Conservation (phyloP, 2,329 filamentous ascomycete species). For the Mollisia scopiformis region DNA sequence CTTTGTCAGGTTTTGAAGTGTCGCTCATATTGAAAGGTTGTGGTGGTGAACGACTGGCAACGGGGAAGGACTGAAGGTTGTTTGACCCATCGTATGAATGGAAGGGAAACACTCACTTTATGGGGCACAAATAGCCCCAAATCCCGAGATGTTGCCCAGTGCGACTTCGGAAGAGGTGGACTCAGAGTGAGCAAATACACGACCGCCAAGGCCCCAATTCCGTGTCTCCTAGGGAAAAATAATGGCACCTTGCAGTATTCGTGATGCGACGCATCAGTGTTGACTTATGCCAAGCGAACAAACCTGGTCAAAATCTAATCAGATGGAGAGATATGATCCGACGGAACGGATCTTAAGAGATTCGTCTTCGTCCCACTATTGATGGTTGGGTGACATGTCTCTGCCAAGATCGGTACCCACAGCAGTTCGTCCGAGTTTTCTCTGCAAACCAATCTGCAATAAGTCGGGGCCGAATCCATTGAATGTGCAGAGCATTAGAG, state of each 20-base stretch:
- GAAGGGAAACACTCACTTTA: background rate
- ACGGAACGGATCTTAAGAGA: slow-evolving; percentile 1
- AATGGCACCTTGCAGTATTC: background rate
- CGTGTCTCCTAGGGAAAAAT: background rate
- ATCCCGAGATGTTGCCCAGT: too few relatives aligned
- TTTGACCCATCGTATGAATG: background rate
- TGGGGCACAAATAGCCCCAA: too few relatives aligned
- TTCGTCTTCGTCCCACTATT: background rate
- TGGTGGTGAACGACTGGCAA: background rate
- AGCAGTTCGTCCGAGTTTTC: background rate
- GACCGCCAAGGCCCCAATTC: background rate
- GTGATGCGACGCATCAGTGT: background rate
- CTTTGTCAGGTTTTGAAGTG: slow-evolving; percentile 1
- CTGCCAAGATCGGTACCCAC: background rate
- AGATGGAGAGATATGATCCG: slow-evolving; percentile 17
- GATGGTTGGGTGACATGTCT: background rate
- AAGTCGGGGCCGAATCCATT: background rate
- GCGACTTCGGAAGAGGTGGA: background rate
- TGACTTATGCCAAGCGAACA: slow-evolving; percentile 8
- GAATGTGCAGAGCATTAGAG: background rate
- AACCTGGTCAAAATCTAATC: slow-evolving; percentile 5
- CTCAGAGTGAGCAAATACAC: background rate
- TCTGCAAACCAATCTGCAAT: background rate
- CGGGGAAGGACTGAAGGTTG: background rate
- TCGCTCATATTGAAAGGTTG: slow-evolving; percentile 1